phyloP scores from a whole-genome alignment of 805 yeast species.

The Yarrowia divulgata region DNA sequence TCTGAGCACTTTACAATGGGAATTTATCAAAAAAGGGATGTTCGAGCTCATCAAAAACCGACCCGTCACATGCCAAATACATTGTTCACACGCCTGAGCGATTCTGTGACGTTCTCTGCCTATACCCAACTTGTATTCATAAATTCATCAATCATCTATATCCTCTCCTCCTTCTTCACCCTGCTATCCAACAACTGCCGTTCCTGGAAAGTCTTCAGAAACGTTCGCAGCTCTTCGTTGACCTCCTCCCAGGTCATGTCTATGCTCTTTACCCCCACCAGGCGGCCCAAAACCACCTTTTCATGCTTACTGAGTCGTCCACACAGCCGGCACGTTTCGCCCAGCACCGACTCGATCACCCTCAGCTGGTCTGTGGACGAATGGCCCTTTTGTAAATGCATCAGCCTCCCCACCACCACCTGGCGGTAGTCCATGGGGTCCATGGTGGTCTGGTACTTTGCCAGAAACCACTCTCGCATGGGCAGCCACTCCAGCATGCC shows the following conservation, averaged over 20 bases:
- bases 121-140: background rate
- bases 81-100: too few relatives aligned
- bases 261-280: background rate
- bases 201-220: constrained; percentile 10
- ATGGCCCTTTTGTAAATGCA: constrained; percentile 13
- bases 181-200: constrained; percentile 19
- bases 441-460: constrained; percentile 30
- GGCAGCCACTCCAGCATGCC: constrained; percentile 28
- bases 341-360: background rate
- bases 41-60: too few relatives aligned
- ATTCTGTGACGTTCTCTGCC: too few relatives aligned
- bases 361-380: constrained; percentile 7
- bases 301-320: constrained; percentile 15
- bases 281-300: constrained; percentile 4
- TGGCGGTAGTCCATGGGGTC: constrained; percentile 33
- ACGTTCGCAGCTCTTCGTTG: constrained; percentile 21
- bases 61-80: too few relatives aligned
- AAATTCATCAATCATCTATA: background rate
- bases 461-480: constrained; percentile 28
- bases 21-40: too few relatives aligned
- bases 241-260: constrained; percentile 7
- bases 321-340: background rate
- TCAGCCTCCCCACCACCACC: constrained; percentile 16
- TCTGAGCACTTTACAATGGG: too few relatives aligned
- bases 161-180: constrained; percentile 21